phyloP scores from a whole-genome alignment of 257 asterid species.

The Solanum bukasovii region DNA sequence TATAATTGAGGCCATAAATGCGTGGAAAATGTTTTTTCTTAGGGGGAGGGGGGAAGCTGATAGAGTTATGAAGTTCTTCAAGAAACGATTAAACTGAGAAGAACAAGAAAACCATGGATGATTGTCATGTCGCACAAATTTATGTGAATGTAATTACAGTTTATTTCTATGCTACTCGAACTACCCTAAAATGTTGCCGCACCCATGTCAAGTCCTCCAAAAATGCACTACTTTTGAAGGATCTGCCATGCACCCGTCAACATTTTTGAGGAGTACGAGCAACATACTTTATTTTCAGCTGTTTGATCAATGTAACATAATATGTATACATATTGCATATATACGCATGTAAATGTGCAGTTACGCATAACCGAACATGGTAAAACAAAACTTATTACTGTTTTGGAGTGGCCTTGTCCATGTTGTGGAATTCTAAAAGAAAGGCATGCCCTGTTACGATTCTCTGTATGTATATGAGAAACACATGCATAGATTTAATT shows the following conservation, averaged over 20 bases:
- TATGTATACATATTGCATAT: background rate
- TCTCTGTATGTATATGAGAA: background rate
- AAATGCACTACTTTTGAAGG: background rate
- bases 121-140: background rate
- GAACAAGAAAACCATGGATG: background rate
- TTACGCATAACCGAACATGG: background rate
- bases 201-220: background rate
- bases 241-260: background rate
- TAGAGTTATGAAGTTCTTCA: background rate
- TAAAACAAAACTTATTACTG: background rate
- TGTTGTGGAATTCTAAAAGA: background rate
- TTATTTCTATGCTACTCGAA: background rate
- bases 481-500: background rate
- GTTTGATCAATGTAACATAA: background rate
- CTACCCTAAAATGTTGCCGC: background rate
- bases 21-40: too few species aligned
- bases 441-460: background rate
- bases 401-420: background rate
- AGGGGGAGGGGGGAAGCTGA: background rate
- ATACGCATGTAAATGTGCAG: background rate
- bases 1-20: constrained; percentile 11
- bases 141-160: background rate
- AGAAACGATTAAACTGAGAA: background rate
- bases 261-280: background rate
- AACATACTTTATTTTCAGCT: background rate